Percentiles rank a stretch among this genome's conserved stretches.
phyloP scores from a whole-genome alignment of 352 stramenopile species.

The Globisporangium okanoganense region DNA sequence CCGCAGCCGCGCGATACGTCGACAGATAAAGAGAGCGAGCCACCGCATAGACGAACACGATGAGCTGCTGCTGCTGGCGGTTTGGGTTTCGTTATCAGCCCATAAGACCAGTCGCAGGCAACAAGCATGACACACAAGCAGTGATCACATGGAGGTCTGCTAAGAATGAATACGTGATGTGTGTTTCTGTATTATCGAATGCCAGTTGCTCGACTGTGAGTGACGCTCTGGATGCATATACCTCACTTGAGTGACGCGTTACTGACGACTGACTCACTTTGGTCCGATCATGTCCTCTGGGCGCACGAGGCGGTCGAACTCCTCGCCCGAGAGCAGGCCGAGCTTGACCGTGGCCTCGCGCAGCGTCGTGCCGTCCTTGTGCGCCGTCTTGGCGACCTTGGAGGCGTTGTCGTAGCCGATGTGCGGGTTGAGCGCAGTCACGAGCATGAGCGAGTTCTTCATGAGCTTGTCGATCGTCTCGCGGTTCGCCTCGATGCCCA shows the following conservation, averaged over 20 bases:
- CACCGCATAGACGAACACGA: not conserved
- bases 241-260: not conserved
- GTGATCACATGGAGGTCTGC: not conserved
- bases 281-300: conserved; percentile 95
- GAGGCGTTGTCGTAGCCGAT: conserved; percentile 98
- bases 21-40: not conserved
- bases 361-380: conserved; percentile 92
- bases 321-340: conserved; percentile 90
- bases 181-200: not conserved
- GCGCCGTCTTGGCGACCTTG: conserved; percentile 95
- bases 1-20: not conserved
- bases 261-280: conserved; percentile 35
- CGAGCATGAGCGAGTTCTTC: conserved; percentile 95
- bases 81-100: not conserved
- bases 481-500: conserved; percentile 89
- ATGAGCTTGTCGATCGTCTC: conserved; percentile 91
- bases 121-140: not conserved
- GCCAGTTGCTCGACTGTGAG: not conserved
- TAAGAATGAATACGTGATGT: not conserved
- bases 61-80: no score
- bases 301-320: conserved; percentile 95
- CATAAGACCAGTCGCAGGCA: not conserved
- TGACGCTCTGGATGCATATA: no score
- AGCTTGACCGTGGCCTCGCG: conserved; percentile 89
- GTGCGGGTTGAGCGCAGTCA: conserved; percentile 95